A percentile compares a stretch with the other conserved stretches of the same genome.
These are phyloP conservation scores for Aspergillus pseudoterreus DNA, from an alignment of 2,329 filamentous ascomycete species.

Conservation along the genomic window DNA sequence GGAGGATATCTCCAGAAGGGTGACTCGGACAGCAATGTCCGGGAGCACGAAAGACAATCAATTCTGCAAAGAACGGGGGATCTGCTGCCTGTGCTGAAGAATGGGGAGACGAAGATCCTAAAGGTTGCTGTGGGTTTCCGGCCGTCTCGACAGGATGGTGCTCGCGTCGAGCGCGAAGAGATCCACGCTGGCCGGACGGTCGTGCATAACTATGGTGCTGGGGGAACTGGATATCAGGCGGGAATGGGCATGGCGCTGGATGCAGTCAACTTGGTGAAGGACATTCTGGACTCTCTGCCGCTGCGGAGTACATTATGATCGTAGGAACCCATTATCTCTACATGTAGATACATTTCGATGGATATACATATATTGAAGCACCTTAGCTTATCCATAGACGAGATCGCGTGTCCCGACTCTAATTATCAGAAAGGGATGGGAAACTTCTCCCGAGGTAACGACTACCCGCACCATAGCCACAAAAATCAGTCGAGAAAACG, in stretches of 20 bases:
- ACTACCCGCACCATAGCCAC: no score
- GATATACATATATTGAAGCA: no score
- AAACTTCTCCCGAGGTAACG: no score
- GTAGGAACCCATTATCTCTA: not conserved
- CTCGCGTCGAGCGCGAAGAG: constrained; percentile 13
- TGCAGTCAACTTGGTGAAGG: constrained; percentile 5
- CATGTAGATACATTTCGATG: not conserved
- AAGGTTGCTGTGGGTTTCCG: constrained; percentile 26
- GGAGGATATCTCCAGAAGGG: constrained; percentile 35
- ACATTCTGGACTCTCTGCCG: not conserved
- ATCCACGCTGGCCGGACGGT: constrained; percentile 2
- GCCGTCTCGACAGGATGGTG: constrained; percentile 15
- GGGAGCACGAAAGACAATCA: constrained; percentile 31
- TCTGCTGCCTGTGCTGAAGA: constrained; percentile 29
- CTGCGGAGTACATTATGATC: not conserved
- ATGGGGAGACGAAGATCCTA: constrained; percentile 27
- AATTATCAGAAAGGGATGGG: no score
- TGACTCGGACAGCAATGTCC: constrained; percentile 11
- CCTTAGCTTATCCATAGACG: no score
- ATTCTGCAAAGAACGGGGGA: constrained; percentile 35
- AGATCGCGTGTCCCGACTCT: no score
- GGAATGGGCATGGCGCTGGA: constrained; percentile 18
- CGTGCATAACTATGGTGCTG: constrained; percentile 39
- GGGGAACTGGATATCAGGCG: constrained; percentile 46
- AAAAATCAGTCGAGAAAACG: no score